Percentiles rank a stretch among this genome's conserved stretches.
These are phyloP conservation scores for Alternaria infectoria DNA, from an alignment of 2,329 filamentous ascomycete genomes.

Conservation along the genomic window DNA sequence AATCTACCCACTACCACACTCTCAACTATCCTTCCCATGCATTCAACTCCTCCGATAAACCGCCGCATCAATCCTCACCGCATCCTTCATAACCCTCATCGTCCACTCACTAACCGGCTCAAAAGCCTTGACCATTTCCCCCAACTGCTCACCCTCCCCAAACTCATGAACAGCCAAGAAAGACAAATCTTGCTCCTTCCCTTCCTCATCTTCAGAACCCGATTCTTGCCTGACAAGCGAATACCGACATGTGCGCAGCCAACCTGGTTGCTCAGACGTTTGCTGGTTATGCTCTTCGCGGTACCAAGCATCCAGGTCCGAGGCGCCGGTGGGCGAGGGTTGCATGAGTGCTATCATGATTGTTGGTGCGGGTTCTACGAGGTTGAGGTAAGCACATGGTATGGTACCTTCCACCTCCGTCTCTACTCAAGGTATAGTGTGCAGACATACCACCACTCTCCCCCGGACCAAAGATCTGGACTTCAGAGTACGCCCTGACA, in stretches of 20 bases:
- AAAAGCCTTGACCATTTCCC: constrained; percentile 32
- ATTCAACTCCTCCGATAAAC: constrained; percentile 28
- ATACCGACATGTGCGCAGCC: constrained; percentile 32
- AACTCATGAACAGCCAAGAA: constrained; percentile 42
- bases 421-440: background rate
- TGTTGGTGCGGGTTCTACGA: background rate
- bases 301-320: constrained; percentile 40
- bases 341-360: constrained; percentile 40
- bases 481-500: background rate
- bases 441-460: background rate
- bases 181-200: constrained; percentile 17
- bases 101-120: constrained; percentile 43
- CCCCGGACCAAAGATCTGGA: background rate
- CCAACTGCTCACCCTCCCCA: constrained; percentile 31
- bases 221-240: constrained; percentile 18
- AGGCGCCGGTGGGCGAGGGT: constrained; percentile 25
- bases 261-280: constrained; percentile 39
- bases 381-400: background rate
- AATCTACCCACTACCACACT: background rate
- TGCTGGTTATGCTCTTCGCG: constrained; percentile 42
- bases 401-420: background rate
- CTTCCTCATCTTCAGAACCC: constrained; percentile 4
- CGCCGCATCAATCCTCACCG: constrained; percentile 36
- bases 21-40: background rate
- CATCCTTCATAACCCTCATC: constrained; percentile 30